A percentile compares a stretch with the other conserved stretches of the same genome.
Conservation (phyloP, 2,329 filamentous ascomycete species). For the Cladorrhinum sp. region DNA sequence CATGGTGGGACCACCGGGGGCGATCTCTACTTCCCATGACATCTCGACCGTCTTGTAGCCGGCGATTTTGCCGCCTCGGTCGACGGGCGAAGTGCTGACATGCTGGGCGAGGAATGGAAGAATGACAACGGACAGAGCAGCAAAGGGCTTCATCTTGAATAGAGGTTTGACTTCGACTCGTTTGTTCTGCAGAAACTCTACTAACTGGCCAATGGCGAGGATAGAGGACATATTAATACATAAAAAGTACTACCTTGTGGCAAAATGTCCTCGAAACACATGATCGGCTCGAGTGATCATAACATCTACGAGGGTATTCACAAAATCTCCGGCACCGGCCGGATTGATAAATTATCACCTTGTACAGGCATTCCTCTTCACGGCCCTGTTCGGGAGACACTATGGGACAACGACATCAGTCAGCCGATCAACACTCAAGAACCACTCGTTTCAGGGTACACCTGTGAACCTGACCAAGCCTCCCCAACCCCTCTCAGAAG, state of each 20-base stretch:
- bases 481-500: neutral
- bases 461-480: neutral
- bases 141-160: neutral
- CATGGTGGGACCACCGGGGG: conserved; percentile 13
- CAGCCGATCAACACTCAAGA: neutral
- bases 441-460: too few relatives aligned
- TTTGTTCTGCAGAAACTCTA: neutral
- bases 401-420: neutral
- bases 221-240: neutral
- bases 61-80: neutral
- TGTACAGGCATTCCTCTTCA: neutral
- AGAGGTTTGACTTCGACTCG: neutral
- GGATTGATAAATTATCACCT: neutral
- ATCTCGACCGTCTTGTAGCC: neutral
- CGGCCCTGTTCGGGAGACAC: neutral
- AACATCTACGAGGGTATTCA: neutral
- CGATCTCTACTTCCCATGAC: conserved; percentile 20
- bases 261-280: too few relatives aligned
- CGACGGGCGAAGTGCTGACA: neutral
- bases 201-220: neutral
- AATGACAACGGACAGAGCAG: neutral
- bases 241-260: neutral
- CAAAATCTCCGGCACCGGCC: neutral
- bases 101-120: neutral
- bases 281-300: neutral